Evolutionary conservation across 768 basidiomycete species (phyloP), one percentile per base, ranked within the genome.

Genomic region (Lepiota brunneoincarnata): DNA sequence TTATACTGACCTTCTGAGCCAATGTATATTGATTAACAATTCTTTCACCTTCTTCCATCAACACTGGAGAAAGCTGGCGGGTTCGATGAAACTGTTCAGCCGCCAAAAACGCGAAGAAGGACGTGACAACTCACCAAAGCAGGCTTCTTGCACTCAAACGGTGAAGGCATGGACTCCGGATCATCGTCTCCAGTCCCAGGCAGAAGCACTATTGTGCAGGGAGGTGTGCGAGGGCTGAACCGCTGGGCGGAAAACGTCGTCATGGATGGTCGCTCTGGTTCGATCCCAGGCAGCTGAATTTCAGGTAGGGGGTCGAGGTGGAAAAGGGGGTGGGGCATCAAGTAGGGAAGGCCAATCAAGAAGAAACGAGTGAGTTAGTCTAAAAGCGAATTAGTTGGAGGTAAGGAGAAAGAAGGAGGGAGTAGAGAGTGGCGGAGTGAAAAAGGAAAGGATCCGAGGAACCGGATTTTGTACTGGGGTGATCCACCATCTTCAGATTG

Each of bases 191-290:
- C 31, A 9, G 31, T 10, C 31, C 11, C 31, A 31, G 31, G 31
- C 11, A 31, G 11, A 31, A 31, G 31, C 6, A 31, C 7, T 31
- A 31, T 3, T 10, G 6, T 31, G 31, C 31, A 31, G 11, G 31
- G 31, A 6, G 31, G 31, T 9, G 31, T 31, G 14, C 49, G 49
- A 12, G n/a, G 26, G 4, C 40, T 39, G 24, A 31, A 50, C 18
- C 49, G 38, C 28, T 50, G 49, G 18, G 49, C 38, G 4, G 49
- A 50, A 24, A 50, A 50, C 24, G 49, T 50, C 15, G 23, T 23
- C n/a, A 40, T 17, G n/a, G 24, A 11, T 4, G 37, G n/a, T 17
- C 49, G 38, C 9, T 17, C 24, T n/a, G 49, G 49, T 5, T n/a
- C 35, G 17, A 50, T 18, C 6, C 49, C 49, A 31, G 49, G 49